Evolutionary conservation across 805 yeast species (phyloP).

Genomic region (Metschnikowia anglica): DNA sequence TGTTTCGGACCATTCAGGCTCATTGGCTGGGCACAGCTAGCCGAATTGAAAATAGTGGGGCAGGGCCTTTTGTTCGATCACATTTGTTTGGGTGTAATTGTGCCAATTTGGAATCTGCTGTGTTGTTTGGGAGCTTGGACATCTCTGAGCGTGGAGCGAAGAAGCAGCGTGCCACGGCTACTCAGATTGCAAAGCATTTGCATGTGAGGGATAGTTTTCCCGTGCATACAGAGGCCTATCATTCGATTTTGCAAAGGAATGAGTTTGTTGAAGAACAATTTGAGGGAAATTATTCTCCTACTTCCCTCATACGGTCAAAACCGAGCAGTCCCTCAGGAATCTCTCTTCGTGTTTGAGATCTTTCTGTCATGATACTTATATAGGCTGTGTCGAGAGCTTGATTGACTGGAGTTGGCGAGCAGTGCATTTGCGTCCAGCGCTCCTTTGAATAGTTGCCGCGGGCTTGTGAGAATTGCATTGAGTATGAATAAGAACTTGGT

Average conservation of each 20-base stretch:
- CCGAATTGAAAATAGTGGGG: constrained; percentile 51
- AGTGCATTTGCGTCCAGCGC: too few relatives aligned
- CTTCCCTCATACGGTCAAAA: constrained; percentile 62
- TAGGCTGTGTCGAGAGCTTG: constrained; percentile 89
- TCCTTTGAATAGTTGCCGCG: too few relatives aligned
- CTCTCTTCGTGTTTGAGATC: constrained; percentile 65
- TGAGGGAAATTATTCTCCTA: constrained; percentile 65
- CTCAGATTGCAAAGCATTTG: constrained; percentile 58
- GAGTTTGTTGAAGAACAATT: constrained; percentile 64
- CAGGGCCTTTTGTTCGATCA: constrained; percentile 59
- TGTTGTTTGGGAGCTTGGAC: constrained; percentile 75
- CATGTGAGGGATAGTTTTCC: constrained; percentile 50
- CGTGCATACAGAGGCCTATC: constrained; percentile 53
- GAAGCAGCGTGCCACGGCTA: constrained; percentile 64
- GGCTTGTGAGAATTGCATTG: too few relatives aligned
- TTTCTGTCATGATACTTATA: constrained; percentile 88
- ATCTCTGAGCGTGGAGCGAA: constrained; percentile 72
- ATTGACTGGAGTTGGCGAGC: constrained; percentile 96
- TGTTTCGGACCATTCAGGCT: constrained; percentile 93
- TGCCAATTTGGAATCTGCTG: constrained; percentile 72
- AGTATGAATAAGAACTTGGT: too few relatives aligned
- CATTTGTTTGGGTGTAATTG: constrained; percentile 70
- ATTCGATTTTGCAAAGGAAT: constrained; percentile 77
- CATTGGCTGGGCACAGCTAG: constrained; percentile 79
- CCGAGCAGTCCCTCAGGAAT: constrained; percentile 53